Evolutionary conservation across 2,329 filamentous ascomycete genomes (phyloP), one percentile per base, ranked within the genome.

Genomic region (Trematosphaeria pertusa): DNA sequence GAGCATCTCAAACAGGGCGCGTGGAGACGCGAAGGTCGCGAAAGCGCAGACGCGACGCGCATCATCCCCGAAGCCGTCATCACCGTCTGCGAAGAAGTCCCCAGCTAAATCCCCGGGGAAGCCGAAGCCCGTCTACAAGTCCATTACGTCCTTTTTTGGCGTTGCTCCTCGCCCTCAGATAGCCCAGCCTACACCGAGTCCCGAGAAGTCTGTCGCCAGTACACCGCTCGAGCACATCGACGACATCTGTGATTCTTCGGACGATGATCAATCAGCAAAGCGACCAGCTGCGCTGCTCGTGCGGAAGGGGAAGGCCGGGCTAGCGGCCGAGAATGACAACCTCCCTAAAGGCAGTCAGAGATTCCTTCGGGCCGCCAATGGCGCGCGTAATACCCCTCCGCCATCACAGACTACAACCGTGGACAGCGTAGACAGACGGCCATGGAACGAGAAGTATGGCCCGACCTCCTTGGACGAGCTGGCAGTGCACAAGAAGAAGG

Each of bases 401-500:
- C 42, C 53, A n/a, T 60, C 69, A 7, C 59, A 62, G 59, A 36
- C 50, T 39, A 17, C 53, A 22, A 43, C 47, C 48, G 15, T 24
- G 30, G 37, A 67, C 7, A 34, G 58, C 37, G 78, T 83, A 26
- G 87, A 91, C 56, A 73, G 78, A 37, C 82, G 87, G 41, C 91
- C 93, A 3, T 97, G 93, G 93, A 88, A 88, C 12, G 92, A 97
- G 59, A 84, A 86, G 58, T 97, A 91, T 70, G 86, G 83, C 2
- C 93, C 93, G 0, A 63, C 70, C 2, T 87, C 82, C 58, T 70
- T 97, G 10, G 86, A 91, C 12, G 93, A 97, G 73, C 77, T 99
- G 35, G 93, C 88, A 0, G 93, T 99, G 14, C 92, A 99, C 71
- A 97, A 95, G 76, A 94, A 84, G 61, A 99, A 99, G 71, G 89